Evolutionary conservation across 306 rosid genomes (phyloP).

Genomic region (Cucumis sativus): Cucumber_9930_V3 NC_026657.2:27175501-27176000

Average conservation of each 20-base stretch:
- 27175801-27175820: conserved; percentile 1
- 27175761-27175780: background rate
- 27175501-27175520: background rate
- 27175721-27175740: no score
- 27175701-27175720: no score
- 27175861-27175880: conserved; percentile 50
- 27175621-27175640: background rate
- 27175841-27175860: conserved; percentile 61
- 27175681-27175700: no score
- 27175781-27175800: background rate
- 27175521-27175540: background rate
- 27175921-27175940: conserved; percentile 34
- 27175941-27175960: conserved; percentile 49
- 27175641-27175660: background rate
- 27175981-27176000: conserved; percentile 30
- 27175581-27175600: background rate
- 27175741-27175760: no score
- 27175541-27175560: background rate
- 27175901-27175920: conserved; percentile 41
- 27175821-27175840: conserved; percentile 52
- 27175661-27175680: background rate
- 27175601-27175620: background rate
- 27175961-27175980: conserved; percentile 29
- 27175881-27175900: conserved; percentile 34
- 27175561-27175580: background rate